Base-by-base conservation (phyloP, 768 basidiomycete species). In the Ramaria sp. region DNA sequence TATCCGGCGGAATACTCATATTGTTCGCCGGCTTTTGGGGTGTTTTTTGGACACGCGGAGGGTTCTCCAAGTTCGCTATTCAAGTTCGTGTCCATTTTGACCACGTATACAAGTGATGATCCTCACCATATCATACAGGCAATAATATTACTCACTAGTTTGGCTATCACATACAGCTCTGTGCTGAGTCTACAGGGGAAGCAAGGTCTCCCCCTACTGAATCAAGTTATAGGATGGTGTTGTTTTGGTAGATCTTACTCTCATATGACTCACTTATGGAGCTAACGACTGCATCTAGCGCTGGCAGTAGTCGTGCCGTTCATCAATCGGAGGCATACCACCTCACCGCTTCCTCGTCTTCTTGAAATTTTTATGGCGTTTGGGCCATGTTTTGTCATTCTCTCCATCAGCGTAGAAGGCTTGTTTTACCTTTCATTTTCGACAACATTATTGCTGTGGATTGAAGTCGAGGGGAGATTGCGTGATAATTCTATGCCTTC, bases 361-460 rank as follows among this genome's bases (percentile, higher is more conserved):
- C 66, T 83, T 30, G 71, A 73, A 27, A 78, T 81, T 61, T 86
- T 86, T 64, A 74, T 88, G 43, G 79, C 81, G 5, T 85, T 90
- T 57, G 77, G 79, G 0, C 82, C 82, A 3, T 83, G 81, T 61
- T 92, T 91, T 57, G 73, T 89, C 34, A 74, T 89, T 36, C 73
- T 93, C 16, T 88, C 89, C 2, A 86, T 91, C 64, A 85, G 84
- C 56, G 78, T 83, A 22, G 90, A 92, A 62, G 85, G 83, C 0
- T 71, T 90, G 13, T 92, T 93, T 66, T 90, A 82, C 61, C 70
- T 78, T n/a, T 73, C 78, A 12, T 91, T 83, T 62, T 78, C 79
- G 0, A 68, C 69, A 18, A 80, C 81, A 5, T 66, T 92, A 32
- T 66, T 77, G 16, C 59, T 77, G 1, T 93, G 90, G 90, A 73